Evolutionary conservation across 2,329 filamentous ascomycete genomes (phyloP).

Genomic region (Claviceps humidiphila): DNA sequence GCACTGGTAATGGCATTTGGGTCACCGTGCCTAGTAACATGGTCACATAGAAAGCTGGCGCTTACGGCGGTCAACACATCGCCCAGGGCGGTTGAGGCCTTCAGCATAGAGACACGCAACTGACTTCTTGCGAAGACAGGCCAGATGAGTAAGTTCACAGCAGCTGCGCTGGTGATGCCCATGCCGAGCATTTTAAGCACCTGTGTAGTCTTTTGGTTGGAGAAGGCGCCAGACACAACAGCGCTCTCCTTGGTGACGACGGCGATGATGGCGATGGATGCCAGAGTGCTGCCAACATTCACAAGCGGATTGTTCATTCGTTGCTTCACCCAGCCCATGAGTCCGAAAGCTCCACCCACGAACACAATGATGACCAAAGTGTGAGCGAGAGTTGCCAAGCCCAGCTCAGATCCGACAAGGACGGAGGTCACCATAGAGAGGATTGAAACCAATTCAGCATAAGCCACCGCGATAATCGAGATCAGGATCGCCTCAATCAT

Average conservation of each 20-base stretch:
- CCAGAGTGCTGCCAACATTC: conserved; percentile 68
- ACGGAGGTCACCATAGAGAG: conserved; percentile 73
- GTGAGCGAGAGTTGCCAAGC: conserved; percentile 59
- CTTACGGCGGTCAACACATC: conserved; percentile 70
- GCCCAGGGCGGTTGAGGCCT: conserved; percentile 58
- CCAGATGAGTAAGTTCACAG: conserved; percentile 60
- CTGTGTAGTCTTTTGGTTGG: conserved; percentile 35
- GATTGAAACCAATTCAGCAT: conserved; percentile 51
- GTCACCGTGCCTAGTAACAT: not conserved
- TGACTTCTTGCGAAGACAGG: conserved; percentile 60
- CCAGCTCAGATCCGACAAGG: conserved; percentile 52
- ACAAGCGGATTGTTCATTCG: conserved; percentile 60
- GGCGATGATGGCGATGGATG: conserved; percentile 72
- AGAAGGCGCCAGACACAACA: conserved; percentile 64
- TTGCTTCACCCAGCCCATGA: conserved; percentile 74
- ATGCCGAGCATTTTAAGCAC: conserved; percentile 66
- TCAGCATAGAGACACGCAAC: conserved; percentile 57
- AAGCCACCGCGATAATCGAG: conserved; percentile 60
- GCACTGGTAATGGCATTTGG: conserved; percentile 4
- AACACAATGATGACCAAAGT: conserved; percentile 65
- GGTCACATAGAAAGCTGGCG: conserved; percentile 63
- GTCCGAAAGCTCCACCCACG: conserved; percentile 66
- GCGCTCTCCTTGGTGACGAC: conserved; percentile 78
- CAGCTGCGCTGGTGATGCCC: conserved; percentile 56
- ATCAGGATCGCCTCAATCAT: conserved; percentile 73